Percentiles rank a stretch among this genome's conserved stretches.
These are phyloP conservation scores for Xerocomus minutiporus DNA, from an alignment of 1,284 basidiomycete genomes.

Conservation along the genomic window DNA sequence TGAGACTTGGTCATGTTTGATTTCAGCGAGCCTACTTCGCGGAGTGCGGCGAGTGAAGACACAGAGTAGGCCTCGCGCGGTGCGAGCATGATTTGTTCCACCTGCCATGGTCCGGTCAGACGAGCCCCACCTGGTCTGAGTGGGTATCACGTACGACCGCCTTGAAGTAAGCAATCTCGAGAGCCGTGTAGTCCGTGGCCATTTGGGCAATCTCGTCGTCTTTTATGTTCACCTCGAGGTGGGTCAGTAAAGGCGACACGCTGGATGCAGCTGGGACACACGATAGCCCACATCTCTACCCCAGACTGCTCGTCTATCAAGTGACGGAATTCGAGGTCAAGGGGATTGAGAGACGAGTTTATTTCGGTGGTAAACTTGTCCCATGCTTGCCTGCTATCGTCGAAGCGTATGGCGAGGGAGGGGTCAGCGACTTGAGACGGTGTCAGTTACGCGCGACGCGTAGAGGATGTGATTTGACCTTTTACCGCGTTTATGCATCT, in stretches of 20 bases:
- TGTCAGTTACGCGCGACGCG: neutral
- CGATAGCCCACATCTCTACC: constrained; percentile 60
- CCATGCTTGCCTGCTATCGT: constrained; percentile 48
- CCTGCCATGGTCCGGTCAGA: constrained; percentile 40
- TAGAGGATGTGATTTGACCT: constrained; percentile 34
- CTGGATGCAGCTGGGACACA: constrained; percentile 32
- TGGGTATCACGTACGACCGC: constrained; percentile 52
- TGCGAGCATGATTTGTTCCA: constrained; percentile 84
- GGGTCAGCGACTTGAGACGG: constrained; percentile 45
- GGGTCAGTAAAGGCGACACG: constrained; percentile 1
- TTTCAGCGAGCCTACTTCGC: constrained; percentile 61
- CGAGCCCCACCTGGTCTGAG: too few relatives aligned
- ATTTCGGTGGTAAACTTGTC: constrained; percentile 54
- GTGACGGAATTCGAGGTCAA: constrained; percentile 68
- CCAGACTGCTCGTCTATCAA: constrained; percentile 63
- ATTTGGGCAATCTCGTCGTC: constrained; percentile 76
- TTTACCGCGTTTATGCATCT: constrained; percentile 62
- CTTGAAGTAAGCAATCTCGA: constrained; percentile 80
- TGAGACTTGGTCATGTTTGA: constrained; percentile 70
- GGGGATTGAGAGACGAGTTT: constrained; percentile 56
- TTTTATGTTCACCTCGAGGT: constrained; percentile 64
- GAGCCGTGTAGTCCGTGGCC: constrained; percentile 73
- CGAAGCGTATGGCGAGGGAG: constrained; percentile 42
- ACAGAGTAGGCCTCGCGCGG: constrained; percentile 70
- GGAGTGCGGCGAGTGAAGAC: constrained; percentile 70